phyloP scores from a whole-genome alignment of 371 early-diverging fungal genomes.

The Mucor velutinosus region DNA sequence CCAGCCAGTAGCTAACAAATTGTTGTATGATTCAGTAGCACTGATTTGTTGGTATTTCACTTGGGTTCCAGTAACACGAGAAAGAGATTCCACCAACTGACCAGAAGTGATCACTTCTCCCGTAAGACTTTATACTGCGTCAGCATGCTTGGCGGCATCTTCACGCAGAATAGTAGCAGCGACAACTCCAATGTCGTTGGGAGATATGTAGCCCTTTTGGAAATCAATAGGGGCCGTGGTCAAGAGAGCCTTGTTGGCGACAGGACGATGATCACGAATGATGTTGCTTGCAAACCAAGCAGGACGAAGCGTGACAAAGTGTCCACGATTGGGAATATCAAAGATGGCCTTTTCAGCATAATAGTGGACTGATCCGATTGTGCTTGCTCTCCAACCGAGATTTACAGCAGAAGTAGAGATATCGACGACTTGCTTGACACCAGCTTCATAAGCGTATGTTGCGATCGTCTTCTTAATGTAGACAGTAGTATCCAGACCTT shows the following conservation, averaged over 20 bases:
- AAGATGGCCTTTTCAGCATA: conserved; percentile 31
- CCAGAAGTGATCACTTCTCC: neutral
- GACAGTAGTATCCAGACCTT: conserved; percentile 6
- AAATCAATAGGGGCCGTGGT: conserved; percentile 8
- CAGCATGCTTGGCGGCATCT: conserved; percentile 21
- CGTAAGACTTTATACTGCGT: conserved; percentile 18
- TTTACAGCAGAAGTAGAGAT: conserved; percentile 24
- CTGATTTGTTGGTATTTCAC: conserved; percentile 10
- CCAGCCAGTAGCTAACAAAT: neutral
- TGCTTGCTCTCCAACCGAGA: conserved; percentile 20
- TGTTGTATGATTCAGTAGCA: conserved; percentile 8
- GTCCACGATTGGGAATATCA: conserved; percentile 23
- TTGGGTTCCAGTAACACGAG: conserved; percentile 12
- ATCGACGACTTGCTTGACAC: conserved; percentile 37
- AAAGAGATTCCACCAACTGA: conserved; percentile 3
- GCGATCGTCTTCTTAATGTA: conserved; percentile 16
- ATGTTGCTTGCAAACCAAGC: conserved; percentile 34
- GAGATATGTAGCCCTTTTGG: conserved; percentile 13
- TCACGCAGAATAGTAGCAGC: conserved; percentile 22
- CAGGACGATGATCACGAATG: neutral
- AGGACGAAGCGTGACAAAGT: conserved; percentile 36
- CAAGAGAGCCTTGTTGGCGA: neutral
- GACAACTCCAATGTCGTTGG: conserved; percentile 27
- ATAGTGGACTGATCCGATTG: conserved; percentile 20
- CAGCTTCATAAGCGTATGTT: conserved; percentile 26